Percentiles rank a stretch among this genome's conserved stretches.
Conservation (phyloP, 2,329 filamentous ascomycete species). For the Fusarium sp. region DNA sequence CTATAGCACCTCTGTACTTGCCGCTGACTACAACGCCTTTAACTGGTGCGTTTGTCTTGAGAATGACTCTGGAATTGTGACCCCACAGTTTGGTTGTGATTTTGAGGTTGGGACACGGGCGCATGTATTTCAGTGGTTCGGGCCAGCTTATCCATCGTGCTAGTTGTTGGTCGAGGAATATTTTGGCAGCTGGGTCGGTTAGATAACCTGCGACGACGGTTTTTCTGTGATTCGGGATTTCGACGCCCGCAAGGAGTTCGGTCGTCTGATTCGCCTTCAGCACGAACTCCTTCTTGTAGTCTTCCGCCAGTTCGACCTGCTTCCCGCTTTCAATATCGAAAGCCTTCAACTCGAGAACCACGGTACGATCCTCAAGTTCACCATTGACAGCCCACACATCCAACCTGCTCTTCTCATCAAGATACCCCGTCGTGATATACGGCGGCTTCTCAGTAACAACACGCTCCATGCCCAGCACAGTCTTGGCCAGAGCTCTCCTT, state of each 20-base stretch:
- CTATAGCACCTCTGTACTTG: rapidly evolving
- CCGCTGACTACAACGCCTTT: neutral
- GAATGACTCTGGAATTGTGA: neutral
- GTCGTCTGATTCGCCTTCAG: neutral
- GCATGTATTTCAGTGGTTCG: neutral
- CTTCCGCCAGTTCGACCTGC: rapidly evolving
- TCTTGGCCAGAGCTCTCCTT: neutral
- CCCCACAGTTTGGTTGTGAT: rapidly evolving
- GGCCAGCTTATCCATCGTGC: constrained; percentile 22
- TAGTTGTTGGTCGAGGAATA: rapidly evolving
- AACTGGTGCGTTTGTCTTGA: neutral
- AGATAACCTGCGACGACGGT: neutral
- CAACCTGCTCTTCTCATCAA: neutral
- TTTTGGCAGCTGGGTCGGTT: rapidly evolving
- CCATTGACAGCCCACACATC: constrained; percentile 4
- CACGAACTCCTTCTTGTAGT: rapidly evolving
- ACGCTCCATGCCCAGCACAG: neutral
- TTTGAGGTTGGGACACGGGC: neutral
- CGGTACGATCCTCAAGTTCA: neutral
- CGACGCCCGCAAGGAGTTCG: neutral
- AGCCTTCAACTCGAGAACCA: neutral
- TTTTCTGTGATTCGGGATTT: neutral
- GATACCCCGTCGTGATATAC: constrained; percentile 11
- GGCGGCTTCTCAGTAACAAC: neutral
- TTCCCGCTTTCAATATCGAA: neutral